Percentiles rank a stretch among this genome's conserved stretches.
Conservation (phyloP, 768 basidiomycete genomes). For the Suillus bovinus region DNA sequence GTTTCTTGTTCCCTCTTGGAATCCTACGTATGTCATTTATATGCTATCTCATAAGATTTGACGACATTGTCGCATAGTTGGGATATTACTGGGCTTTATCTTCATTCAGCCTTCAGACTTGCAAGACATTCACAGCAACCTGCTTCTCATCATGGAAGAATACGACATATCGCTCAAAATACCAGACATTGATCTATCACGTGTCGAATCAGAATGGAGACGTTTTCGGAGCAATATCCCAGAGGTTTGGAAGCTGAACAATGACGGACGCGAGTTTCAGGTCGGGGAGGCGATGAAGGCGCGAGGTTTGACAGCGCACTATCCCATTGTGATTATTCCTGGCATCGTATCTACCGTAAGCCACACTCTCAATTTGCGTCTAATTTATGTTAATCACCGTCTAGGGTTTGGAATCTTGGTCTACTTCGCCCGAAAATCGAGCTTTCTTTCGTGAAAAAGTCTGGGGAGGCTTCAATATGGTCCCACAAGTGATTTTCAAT, state of each 20-base stretch:
- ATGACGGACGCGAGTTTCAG: conserved; percentile 78
- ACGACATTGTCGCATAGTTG: conserved; percentile 45
- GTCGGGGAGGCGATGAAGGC: conserved; percentile 69
- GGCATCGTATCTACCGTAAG: conserved; percentile 86
- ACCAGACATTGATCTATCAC: conserved; percentile 65
- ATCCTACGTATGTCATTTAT: conserved; percentile 49
- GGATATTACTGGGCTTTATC: conserved; percentile 60
- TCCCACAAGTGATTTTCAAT: conserved; percentile 81
- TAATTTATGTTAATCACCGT: background rate
- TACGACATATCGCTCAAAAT: conserved; percentile 68
- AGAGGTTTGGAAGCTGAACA: conserved; percentile 80
- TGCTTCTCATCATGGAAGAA: conserved; percentile 65
- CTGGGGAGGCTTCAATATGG: conserved; percentile 80
- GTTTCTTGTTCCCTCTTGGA: conserved; percentile 74
- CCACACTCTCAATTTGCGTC: conserved; percentile 9
- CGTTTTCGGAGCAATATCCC: conserved; percentile 68
- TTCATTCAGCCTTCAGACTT: conserved; percentile 69
- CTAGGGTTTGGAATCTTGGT: conserved; percentile 91
- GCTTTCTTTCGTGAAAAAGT: conserved; percentile 90
- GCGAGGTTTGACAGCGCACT: conserved; percentile 63
- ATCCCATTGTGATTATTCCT: conserved; percentile 86
- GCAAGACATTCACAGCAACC: conserved; percentile 65
- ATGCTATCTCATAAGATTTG: conserved; percentile 3
- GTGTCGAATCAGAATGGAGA: conserved; percentile 72
- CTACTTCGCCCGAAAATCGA: conserved; percentile 80